phyloP scores from a whole-genome alignment of 768 basidiomycete species.

The Pleurotus tuber-regium region DNA sequence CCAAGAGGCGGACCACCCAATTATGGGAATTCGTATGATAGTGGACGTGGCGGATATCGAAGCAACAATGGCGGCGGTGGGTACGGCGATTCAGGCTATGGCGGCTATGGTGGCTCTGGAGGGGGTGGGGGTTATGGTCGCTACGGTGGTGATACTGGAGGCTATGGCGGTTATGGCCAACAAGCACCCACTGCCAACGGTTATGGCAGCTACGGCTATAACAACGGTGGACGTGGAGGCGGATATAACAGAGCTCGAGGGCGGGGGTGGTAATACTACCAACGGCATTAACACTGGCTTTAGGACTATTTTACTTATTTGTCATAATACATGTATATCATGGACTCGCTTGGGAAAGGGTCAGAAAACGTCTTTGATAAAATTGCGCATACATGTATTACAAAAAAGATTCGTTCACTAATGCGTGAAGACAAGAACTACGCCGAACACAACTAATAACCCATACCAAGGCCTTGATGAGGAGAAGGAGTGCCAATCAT shows the following conservation, averaged over 20 bases:
- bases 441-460: conserved; percentile 11
- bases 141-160: conserved; percentile 25
- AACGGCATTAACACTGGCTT: not conserved
- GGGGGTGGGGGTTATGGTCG: conserved; percentile 33
- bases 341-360: too few species aligned
- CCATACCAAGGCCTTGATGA: conserved; percentile 2
- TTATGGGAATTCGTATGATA: conserved; percentile 12
- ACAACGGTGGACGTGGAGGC: conserved; percentile 14
- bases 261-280: conserved; percentile 41
- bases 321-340: too few species aligned
- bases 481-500: conserved; percentile 14
- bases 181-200: conserved; percentile 9
- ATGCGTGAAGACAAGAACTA: too few species aligned
- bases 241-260: conserved; percentile 44
- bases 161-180: conserved; percentile 34
- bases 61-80: conserved; percentile 23
- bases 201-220: conserved; percentile 19
- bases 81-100: conserved; percentile 24
- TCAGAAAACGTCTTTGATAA: too few species aligned
- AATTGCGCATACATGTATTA: too few species aligned
- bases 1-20: conserved; percentile 19
- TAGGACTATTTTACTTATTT: conserved; percentile 14
- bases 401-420: too few species aligned
- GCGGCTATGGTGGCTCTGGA: conserved; percentile 35
- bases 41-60: conserved; percentile 32